Evolutionary conservation across 768 basidiomycete species (phyloP), one percentile per base, ranked within the genome.

Genomic region (Pulveroboletus sp.): DNA sequence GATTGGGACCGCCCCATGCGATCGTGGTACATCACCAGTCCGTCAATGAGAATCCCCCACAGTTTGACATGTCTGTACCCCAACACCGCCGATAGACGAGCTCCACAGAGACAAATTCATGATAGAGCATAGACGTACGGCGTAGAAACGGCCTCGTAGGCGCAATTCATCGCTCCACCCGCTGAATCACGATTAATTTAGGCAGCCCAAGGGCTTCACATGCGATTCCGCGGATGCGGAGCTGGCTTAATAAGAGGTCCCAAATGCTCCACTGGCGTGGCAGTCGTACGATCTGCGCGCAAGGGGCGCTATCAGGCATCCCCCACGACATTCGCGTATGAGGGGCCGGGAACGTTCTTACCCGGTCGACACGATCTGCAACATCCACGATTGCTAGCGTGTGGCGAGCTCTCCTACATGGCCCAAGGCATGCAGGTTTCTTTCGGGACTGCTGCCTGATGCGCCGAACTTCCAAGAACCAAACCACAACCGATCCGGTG

Each of bases 221-320:
- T 27, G 17, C 26, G 27, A 43, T 35, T 17, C 21, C 33, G 27
- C 26, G 14, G 24, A 32, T 28, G 47, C 47, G 36, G 47, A 49
- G 39, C 44, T 5, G 36, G 5, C 37, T 15, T 31, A 43, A 59
- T 51, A 50, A 51, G 52, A 32, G 18, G n/a, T 18, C n/a, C 30
- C 31, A 7, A n/a, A 12, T 21, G 26, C 56, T 39, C 43, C 18
- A 43, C 44, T 28, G 27, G 35, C 26, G 2, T 10, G 26, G 8
- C 11, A 8, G n/a, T 36, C 35, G 12, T 47, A 6, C 40, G 54
- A 48, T 56, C 21, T 39, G 15, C 32, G 38, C 17, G 21, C 21
- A 21, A 33, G 31, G 37, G 9, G 38, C 38, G 39, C 40, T 41
- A 8, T 31, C 31, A 39, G 38, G 36, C 7, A 18, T 39, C 24